Conservation (phyloP, 441 rosid genomes). For the Omphalea diandra region DNA sequence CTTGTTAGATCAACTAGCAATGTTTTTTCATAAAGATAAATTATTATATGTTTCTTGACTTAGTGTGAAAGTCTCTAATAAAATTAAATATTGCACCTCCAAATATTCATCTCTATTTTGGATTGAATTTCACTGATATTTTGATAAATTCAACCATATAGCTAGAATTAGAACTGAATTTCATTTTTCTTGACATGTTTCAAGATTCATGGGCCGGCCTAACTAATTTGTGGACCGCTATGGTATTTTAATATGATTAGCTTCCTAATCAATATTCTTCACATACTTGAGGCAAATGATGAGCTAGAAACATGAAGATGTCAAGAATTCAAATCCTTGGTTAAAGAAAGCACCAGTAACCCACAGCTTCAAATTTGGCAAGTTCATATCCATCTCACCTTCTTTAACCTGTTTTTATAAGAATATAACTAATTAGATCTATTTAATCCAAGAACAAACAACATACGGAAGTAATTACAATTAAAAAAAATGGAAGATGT, state of each 20-base stretch:
- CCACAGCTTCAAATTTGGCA: constrained; percentile 75
- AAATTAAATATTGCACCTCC: too few species aligned
- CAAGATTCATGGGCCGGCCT: too few species aligned
- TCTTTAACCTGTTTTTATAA: constrained; percentile 46
- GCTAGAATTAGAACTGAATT: too few species aligned
- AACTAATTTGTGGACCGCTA: too few species aligned
- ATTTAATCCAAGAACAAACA: background rate
- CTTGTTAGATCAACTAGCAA: too few species aligned
- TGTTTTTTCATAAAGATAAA: too few species aligned
- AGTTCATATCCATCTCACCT: constrained; percentile 46
- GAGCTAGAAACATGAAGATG: constrained; percentile 13
- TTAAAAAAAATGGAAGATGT: background rate
- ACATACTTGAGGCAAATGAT: background rate
- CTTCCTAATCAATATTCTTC: background rate
- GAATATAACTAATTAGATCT: background rate
- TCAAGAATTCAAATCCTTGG: constrained; percentile 68
- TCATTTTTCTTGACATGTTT: background rate
- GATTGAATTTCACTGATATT: too few species aligned
- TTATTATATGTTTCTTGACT: too few species aligned
- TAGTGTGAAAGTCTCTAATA: too few species aligned
- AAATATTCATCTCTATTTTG: too few species aligned
- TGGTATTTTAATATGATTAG: background rate
- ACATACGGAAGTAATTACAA: background rate
- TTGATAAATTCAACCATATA: too few species aligned
- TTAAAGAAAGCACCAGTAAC: constrained; percentile 70